Evolutionary conservation across 768 basidiomycete genomes (phyloP).

Genomic region (Leccinum subtestaceum): DNA sequence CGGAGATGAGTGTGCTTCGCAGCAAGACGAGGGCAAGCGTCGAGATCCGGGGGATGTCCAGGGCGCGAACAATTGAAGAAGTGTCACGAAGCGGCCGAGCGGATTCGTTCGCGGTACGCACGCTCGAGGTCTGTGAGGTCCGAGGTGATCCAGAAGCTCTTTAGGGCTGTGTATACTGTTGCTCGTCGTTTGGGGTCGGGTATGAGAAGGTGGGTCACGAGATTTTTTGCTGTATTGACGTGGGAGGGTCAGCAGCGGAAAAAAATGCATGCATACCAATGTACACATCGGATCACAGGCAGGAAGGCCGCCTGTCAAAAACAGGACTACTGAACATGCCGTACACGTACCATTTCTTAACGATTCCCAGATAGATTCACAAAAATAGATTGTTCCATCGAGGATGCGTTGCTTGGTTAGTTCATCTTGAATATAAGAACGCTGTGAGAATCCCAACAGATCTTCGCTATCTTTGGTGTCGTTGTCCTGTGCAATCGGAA

Average conservation of each 20-base stretch:
- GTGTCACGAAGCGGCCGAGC: constrained; percentile 14
- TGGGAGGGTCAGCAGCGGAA: constrained; percentile 7
- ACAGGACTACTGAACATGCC: background rate
- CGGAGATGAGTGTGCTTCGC: background rate
- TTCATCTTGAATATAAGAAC: constrained; percentile 48
- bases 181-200: constrained; percentile 56
- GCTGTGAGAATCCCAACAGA: constrained; percentile 28
- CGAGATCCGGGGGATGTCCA: background rate
- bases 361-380: constrained; percentile 49
- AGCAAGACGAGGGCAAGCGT: background rate
- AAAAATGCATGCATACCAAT: background rate
- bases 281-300: constrained; percentile 1
- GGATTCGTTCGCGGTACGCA: constrained; percentile 58
- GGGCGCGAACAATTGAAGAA: background rate
- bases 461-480: constrained; percentile 36
- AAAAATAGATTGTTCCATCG: constrained; percentile 57
- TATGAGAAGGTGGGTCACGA: constrained; percentile 61
- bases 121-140: constrained; percentile 60
- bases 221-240: constrained; percentile 41
- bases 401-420: constrained; percentile 70
- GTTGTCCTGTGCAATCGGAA: constrained; percentile 11
- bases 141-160: constrained; percentile 62
- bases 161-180: constrained; percentile 60
- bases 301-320: constrained; percentile 2
- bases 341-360: constrained; percentile 56